Evolutionary conservation across 1,139 yeast species (phyloP).

Genomic region (Chernovozyma sophiae-reginae): DNA sequence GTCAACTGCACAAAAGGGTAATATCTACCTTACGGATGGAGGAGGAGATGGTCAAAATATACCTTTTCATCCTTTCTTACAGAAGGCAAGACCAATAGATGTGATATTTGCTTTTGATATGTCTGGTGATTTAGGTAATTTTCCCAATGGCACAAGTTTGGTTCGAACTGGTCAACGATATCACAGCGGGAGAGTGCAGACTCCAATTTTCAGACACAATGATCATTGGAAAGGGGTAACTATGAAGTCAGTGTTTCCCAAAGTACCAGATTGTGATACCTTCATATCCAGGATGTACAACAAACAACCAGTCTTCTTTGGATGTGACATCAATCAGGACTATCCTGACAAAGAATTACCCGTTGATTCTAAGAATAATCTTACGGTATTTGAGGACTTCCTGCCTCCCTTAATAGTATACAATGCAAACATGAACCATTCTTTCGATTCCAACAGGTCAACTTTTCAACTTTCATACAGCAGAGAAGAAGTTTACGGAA

Average conservation of each 20-base stretch:
- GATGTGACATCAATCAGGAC: constrained; percentile 44
- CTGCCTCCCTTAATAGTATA: constrained; percentile 56
- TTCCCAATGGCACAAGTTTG: constrained; percentile 36
- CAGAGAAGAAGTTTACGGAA: constrained; percentile 32
- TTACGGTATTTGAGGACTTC: constrained; percentile 5
- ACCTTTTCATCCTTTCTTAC: constrained; percentile 37
- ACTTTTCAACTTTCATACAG: constrained; percentile 56
- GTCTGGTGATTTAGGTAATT: constrained; percentile 35
- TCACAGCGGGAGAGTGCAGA: constrained; percentile 14
- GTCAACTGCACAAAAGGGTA: constrained; percentile 5
- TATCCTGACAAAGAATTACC: constrained; percentile 15
- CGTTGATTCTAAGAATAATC: neutral
- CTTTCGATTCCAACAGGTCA: constrained; percentile 50
- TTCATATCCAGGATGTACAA: constrained; percentile 25
- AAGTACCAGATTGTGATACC: constrained; percentile 31
- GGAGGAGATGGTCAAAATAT: constrained; percentile 45
- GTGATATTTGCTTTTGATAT: constrained; percentile 35
- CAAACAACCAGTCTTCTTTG: constrained; percentile 48
- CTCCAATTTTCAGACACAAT: constrained; percentile 17
- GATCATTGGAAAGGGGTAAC: constrained; percentile 4
- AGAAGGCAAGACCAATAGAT: constrained; percentile 26
- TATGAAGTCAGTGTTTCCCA: constrained; percentile 27
- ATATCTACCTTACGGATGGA: constrained; percentile 37
- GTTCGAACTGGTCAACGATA: constrained; percentile 18
- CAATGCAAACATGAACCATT: constrained; percentile 40